Evolutionary conservation across 2,329 filamentous ascomycete species (phyloP), one percentile per base, ranked within the genome.

Genomic region (Aureobasidium sp.): DNA sequence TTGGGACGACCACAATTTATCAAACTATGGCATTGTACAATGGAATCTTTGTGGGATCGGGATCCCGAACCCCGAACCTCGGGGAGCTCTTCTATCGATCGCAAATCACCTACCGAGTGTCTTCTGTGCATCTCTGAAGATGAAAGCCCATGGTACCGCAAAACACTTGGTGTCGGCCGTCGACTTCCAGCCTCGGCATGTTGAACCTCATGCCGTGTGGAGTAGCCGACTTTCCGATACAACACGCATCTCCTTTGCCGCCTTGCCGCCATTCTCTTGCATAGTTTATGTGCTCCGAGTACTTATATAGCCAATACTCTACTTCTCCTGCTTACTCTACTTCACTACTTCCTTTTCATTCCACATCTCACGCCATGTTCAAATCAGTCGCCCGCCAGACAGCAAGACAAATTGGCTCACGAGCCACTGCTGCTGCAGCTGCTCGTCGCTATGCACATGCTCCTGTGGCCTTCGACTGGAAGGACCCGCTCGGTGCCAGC

Each of bases 401-500:
- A 67, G 71, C 67, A 64, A 74, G 73, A 74, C 77, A 74, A 72
- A 67, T 68, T 68, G 68, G 61, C 63, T 73, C 74, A 67, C 53
- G 62, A 64, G 51, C 71, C 68, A 65, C 67, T 64, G 64, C 69
- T 69, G 53, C 65, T 62, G 63, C 59, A 62, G 69, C 68, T 48
- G 66, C 66, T 59, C 76, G 72, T 58, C 75, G 77, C 49, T 69
- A 75, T 70, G 69, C 75, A 16, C 75, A 74, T 64, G 69, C 78
- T 37, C 75, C 77, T 34, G 73, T 74, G 30, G 60, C 74, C 5
- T 97, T 97, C 74, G 86, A 96, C 74, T 99, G 94, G 93, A 84
- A 94, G 73, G 94, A 99, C 72, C 92, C 94, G 25, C 79, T 99
- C 62, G 82, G 82, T 30, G 81, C 87, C 39, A 86, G 85, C 69